Base-by-base conservation (phyloP, 2,329 filamentous ascomycete genomes). In the Venturia effusa region DNA sequence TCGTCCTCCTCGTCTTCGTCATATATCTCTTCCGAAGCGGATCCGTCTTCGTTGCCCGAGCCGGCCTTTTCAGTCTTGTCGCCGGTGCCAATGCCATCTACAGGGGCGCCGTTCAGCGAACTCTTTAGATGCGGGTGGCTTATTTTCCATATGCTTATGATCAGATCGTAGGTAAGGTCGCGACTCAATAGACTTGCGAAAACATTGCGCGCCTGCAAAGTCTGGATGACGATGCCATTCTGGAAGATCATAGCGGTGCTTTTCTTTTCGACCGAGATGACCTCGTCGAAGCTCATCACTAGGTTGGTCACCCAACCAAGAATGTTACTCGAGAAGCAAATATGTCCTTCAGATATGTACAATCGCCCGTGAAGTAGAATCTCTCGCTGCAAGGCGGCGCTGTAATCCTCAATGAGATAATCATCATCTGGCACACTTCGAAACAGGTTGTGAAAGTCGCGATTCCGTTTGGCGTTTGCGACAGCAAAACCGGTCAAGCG, bases 261-360 rank as follows among this genome's bases (percentile, higher is more conserved):
- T 74, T 96, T 89, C 78, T 97, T 97, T 76, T 99, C 94, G 8
- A 99, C 89, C 0, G 93, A 92, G 24, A 97, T 90, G 65, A 99
- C 90, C 75, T 99, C 94, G 72, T 99, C 94, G 73, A 99, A 99
- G 74, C 92, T 95, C 79, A 99, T 96, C 62, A 99, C 93, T 51
- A 99, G 80, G 1, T 94, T 99, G 0, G 94, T 99, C 27, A 95
- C 89, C 94, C 94, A 99, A 63, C 94, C 94, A 59, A 99, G 84
- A 68, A 99, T 99, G 73, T 99, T 99, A 79, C 94, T 97, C 71
- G 92, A 97, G 76, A 99, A 99, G 79, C 94, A 99, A 59, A 99
- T 85, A 73, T 99, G 93, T 13, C 93, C 92, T 77, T 99, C 94
- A 0, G 94, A 97, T 51, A 99, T 90, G 71, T 99, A 99, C 17